A percentile compares a stretch with the other conserved stretches of the same genome.
These are phyloP conservation scores for Amauroascus niger DNA, from an alignment of 2,329 filamentous ascomycete genomes.

Conservation along the genomic window DNA sequence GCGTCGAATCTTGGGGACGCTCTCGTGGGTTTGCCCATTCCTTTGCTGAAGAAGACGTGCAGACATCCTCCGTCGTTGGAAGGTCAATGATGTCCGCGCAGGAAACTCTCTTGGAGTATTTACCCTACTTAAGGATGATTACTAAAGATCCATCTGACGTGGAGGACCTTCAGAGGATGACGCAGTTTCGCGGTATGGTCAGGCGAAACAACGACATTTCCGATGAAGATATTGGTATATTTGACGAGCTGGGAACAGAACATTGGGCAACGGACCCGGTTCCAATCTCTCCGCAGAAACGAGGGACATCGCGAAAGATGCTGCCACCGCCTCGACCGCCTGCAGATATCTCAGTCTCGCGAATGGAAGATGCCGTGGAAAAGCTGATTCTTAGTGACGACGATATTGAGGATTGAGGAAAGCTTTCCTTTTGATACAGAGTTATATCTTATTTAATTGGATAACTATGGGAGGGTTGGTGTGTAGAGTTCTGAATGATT, in stretches of 20 bases:
- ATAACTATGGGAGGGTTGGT: neutral
- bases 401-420: conserved; percentile 60
- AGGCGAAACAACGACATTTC: conserved; percentile 37
- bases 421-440: neutral
- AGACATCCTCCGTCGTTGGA: neutral
- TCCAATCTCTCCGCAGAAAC: conserved; percentile 9
- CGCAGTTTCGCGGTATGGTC: conserved; percentile 53
- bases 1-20: conserved; percentile 33
- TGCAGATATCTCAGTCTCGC: conserved; percentile 22
- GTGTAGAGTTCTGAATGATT: no score
- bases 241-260: conserved; percentile 25
- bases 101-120: conserved; percentile 58
- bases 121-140: conserved; percentile 76
- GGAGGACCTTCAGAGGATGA: conserved; percentile 57
- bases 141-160: conserved; percentile 31
- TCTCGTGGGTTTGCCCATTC: neutral
- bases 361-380: conserved; percentile 44
- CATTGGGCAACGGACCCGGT: conserved; percentile 28
- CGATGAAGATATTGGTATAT: conserved; percentile 28
- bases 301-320: conserved; percentile 1
- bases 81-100: conserved; percentile 29
- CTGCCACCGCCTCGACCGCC: conserved; percentile 21
- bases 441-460: neutral
- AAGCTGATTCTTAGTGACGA: conserved; percentile 69
- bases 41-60: conserved; percentile 7